Evolutionary conservation across 768 basidiomycete species (phyloP).

Genomic region (Naematelia encephala): DNA sequence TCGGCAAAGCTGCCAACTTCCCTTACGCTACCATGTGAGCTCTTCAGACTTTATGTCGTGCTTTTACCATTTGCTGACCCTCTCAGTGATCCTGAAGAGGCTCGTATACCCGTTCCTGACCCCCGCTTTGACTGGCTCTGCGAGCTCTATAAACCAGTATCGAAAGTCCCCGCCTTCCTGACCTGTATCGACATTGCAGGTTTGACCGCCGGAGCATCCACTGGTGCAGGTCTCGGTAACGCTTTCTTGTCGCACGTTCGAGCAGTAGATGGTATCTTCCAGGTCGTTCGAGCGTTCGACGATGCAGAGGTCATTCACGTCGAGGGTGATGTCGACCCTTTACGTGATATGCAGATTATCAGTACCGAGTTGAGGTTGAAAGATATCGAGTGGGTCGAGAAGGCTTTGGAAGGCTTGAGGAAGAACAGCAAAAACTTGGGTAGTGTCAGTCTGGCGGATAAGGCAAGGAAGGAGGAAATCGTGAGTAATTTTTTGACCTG

Average conservation of each 20-base stretch:
- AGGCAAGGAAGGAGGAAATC: conserved; percentile 93
- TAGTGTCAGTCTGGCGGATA: conserved; percentile 77
- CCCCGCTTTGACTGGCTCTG: conserved; percentile 91
- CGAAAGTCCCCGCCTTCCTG: conserved; percentile 84
- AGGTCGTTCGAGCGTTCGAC: conserved; percentile 95
- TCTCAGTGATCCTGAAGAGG: conserved; percentile 86
- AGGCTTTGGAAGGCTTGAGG: conserved; percentile 73
- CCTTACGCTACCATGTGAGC: conserved; percentile 63
- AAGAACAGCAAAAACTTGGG: conserved; percentile 70
- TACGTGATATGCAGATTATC: conserved; percentile 97
- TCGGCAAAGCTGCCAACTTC: conserved; percentile 94
- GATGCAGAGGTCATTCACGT: conserved; percentile 99
- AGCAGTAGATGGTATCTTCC: conserved; percentile 98
- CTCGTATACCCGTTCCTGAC: conserved; percentile 94
- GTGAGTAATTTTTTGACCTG: conserved; percentile 55
- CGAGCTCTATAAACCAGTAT: conserved; percentile 81
- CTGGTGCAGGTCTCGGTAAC: conserved; percentile 96
- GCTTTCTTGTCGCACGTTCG: conserved; percentile 96
- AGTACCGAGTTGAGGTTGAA: conserved; percentile 89
- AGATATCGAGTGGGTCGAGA: conserved; percentile 99
- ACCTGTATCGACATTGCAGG: conserved; percentile 99
- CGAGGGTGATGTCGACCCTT: conserved; percentile 93
- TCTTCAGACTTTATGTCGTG: too few species aligned
- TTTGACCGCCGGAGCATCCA: conserved; percentile 95
- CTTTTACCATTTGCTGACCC: too few species aligned